Evolutionary conservation across 352 stramenopile genomes (phyloP), one percentile per base, ranked within the genome.

Genomic region (Thalassiosira livingstoniorum): DNA sequence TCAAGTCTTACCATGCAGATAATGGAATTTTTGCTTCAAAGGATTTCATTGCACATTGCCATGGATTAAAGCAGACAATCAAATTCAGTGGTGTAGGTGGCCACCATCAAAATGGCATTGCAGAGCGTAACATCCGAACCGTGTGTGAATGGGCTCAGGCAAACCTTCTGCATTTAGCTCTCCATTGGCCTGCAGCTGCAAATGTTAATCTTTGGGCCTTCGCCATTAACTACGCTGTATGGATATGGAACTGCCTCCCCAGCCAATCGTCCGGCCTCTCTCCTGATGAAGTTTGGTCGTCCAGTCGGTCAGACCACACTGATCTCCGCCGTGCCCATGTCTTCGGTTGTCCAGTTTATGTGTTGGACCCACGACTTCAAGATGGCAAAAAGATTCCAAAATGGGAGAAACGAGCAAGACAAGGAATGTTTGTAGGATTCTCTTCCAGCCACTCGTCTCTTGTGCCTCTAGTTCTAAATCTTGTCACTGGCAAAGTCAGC

Each of bases 21-120:
- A 78, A 83, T 68, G 66, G 75, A 4, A 37, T 29, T 13, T 85
- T 85, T 73, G 66, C 66, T 47, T 37, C 73, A 2, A 68, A 69
- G 32, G 1, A 2, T 31, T 83, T 78, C 34, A 13, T 53, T 0
- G 15, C 68, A 21, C 39, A 11, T 35, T 13, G 76, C n/a, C 27
- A 34, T 18, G 5, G 51, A 10, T 25, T 0, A 3, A 11, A 68
- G 3, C 71, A 80, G 42, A 68, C 35, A 4, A 80, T 80, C 5
- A 35, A 42, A 4, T 80, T 63, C 21, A 75, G 62, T 42, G 63
- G 27, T 34, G 47, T 58, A 29, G 47, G 47, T 58, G 47, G 11
- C 27, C 47, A 58, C n/a, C 47, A 58, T 27, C 47, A 80, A 62
- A 80, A 80, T 42, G 73, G 76, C n/a, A 58, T 58, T 58, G 66